These are phyloP conservation scores for Aspergillus aculeatinus DNA, from an alignment of 2,329 filamentous ascomycete genomes.

Conservation along the genomic window DNA sequence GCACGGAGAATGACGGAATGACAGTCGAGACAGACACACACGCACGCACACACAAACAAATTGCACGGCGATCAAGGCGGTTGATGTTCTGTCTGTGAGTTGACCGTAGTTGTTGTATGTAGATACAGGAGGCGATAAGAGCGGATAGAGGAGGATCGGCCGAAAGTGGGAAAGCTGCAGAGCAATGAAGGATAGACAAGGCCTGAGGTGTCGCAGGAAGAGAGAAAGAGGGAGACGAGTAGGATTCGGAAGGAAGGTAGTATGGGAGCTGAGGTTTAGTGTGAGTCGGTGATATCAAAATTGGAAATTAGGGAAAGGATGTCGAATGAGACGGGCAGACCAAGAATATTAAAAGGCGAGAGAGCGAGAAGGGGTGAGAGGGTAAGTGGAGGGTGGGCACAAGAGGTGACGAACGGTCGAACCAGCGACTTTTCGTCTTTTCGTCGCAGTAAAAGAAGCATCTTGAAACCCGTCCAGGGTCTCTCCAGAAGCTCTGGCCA, in stretches of 20 bases:
- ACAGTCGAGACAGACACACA: not conserved
- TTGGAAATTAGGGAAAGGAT: not conserved
- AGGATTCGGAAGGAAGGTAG: conserved; percentile 3
- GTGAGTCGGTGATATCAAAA: conserved; percentile 7
- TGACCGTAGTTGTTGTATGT: not conserved
- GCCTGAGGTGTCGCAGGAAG: not conserved
- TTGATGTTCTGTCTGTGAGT: not conserved
- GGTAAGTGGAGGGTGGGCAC: conserved; percentile 14
- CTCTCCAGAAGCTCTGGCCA: conserved; percentile 26
- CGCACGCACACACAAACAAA: no score
- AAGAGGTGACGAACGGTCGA: conserved; percentile 7
- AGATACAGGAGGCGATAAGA: not conserved
- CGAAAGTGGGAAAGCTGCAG: not conserved
- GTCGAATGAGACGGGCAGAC: conserved; percentile 2
- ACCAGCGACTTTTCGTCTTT: conserved; percentile 2
- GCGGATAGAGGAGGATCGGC: not conserved
- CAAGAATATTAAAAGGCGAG: conserved; percentile 6
- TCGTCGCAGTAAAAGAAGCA: conserved; percentile 11
- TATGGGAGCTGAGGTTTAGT: not conserved
- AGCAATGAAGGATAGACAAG: conserved; percentile 1
- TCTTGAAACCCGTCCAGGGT: conserved; percentile 29
- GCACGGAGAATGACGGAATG: not conserved
- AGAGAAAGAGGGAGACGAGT: not conserved
- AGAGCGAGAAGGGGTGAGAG: conserved; percentile 5
- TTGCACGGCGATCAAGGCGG: not conserved